Evolutionary conservation across 345 rosid species (phyloP).

Genomic region (Dipteronia dyeriana): DNA sequence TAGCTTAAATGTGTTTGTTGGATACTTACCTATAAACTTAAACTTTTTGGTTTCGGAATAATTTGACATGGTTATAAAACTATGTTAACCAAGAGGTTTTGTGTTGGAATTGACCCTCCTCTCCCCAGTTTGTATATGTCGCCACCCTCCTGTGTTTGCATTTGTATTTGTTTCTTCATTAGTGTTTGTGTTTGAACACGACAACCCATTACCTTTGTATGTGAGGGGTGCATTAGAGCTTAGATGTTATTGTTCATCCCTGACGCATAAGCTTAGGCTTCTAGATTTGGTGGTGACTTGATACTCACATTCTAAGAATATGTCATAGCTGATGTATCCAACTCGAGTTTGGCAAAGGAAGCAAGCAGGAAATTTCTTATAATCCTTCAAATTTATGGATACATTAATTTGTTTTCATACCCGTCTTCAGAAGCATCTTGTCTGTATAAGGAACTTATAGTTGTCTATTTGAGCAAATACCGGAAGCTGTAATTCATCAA

Average conservation of each 20-base stretch:
- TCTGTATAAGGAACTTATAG: background rate
- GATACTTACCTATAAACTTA: background rate
- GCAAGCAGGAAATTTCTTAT: slow-evolving; percentile 5
- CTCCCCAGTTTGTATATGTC: background rate
- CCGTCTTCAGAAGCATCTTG: slow-evolving; percentile 6
- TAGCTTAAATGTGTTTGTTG: background rate
- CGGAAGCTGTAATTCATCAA: slow-evolving; percentile 14
- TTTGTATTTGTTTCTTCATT: background rate
- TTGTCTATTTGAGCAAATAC: slow-evolving; percentile 1
- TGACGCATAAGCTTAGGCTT: background rate
- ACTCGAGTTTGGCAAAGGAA: background rate
- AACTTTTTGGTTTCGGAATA: background rate
- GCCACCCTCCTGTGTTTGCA: background rate
- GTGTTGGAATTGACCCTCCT: background rate
- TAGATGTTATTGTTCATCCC: background rate
- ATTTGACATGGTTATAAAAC: background rate
- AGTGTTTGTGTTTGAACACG: background rate
- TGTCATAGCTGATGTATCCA: slow-evolving; percentile 4
- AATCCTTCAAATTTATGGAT: background rate
- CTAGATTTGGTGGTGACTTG: background rate
- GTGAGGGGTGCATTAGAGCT: background rate
- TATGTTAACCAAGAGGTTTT: background rate
- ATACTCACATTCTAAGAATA: background rate
- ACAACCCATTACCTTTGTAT: background rate
- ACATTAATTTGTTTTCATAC: background rate